Conservation (phyloP, 495 filamentous ascomycete genomes). For the Lentithecium fluviatile region DNA sequence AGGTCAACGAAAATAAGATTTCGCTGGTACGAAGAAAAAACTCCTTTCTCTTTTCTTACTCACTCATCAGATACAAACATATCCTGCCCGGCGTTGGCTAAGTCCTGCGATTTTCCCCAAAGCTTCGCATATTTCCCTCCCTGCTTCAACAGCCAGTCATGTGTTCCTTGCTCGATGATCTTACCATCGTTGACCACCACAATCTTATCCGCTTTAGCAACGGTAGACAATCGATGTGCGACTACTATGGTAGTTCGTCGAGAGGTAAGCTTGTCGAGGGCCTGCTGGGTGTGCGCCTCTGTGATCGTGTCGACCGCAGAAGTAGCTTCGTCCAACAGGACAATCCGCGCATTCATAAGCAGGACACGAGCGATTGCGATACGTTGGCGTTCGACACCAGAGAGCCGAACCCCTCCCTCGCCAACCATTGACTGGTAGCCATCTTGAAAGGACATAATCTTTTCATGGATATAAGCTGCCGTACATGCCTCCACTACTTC, state of each 20-base stretch:
- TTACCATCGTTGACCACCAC: neutral
- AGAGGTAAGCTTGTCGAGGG: neutral
- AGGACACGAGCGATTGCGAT: neutral
- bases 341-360: neutral
- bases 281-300: neutral
- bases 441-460: neutral
- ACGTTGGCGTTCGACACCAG: neutral
- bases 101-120: neutral
- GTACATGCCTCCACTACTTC: neutral
- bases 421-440: neutral
- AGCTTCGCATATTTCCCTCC: neutral
- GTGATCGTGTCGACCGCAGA: neutral
- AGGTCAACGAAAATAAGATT: no score
- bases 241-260: neutral
- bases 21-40: no score
- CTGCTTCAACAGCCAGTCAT: neutral
- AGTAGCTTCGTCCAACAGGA: neutral
- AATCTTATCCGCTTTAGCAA: neutral
- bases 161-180: neutral
- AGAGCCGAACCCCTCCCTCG: neutral
- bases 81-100: neutral
- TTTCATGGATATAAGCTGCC: neutral
- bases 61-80: no score
- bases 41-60: no score
- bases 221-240: neutral